Evolutionary conservation across 192 early-diverging fungal species (phyloP).

Genomic region (Backusella westeae): DNA sequence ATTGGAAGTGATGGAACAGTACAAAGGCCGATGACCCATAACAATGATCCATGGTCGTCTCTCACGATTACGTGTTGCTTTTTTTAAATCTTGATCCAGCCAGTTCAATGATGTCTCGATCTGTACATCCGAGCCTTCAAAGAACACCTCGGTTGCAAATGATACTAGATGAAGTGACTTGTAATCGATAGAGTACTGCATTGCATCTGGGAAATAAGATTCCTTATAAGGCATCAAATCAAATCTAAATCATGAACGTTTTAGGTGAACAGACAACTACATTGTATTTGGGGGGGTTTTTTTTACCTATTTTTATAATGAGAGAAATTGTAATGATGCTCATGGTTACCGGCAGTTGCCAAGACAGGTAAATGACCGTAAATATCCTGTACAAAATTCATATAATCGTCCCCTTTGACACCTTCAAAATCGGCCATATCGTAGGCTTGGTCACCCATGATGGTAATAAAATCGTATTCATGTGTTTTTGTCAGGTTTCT

Average conservation of each 20-base stretch:
- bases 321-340: constrained; percentile 27
- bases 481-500: constrained; percentile 14
- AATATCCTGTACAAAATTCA: constrained; percentile 19
- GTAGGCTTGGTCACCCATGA: constrained; percentile 27
- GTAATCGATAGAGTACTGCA: constrained; percentile 29
- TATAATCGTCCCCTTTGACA: constrained; percentile 26
- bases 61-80: constrained; percentile 11
- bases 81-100: constrained; percentile 20
- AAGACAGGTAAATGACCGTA: constrained; percentile 26
- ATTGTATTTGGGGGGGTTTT: too few species aligned
- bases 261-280: too few species aligned
- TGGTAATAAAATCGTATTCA: constrained; percentile 28
- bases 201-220: constrained; percentile 19
- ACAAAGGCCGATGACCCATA: constrained; percentile 16
- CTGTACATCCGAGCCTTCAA: constrained; percentile 16
- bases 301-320: constrained; percentile 26
- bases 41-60: constrained; percentile 26
- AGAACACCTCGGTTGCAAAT: constrained; percentile 20
- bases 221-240: constrained; percentile 16
- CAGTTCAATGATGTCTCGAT: constrained; percentile 23
- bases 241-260: constrained; percentile 1
- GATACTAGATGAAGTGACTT: constrained; percentile 27
- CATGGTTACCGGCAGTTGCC: constrained; percentile 27
- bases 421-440: constrained; percentile 30
- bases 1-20: constrained; percentile 12